Base-by-base conservation (phyloP, 768 basidiomycete species). In the Imleria badia region DNA sequence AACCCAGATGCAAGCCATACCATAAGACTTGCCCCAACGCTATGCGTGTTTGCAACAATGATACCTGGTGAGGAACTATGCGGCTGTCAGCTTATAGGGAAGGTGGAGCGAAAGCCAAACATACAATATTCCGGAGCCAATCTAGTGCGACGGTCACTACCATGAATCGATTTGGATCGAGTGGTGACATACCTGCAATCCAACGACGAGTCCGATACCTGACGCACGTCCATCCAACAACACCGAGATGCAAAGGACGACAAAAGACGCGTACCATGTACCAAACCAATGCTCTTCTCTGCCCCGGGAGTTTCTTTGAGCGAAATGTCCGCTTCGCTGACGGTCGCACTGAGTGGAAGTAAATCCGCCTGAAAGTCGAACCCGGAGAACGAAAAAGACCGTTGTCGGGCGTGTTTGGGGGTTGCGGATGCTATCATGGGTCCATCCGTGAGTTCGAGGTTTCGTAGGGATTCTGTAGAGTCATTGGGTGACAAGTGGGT, bases 101-200 rank as follows among this genome's bases (percentile, higher is more conserved):
- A 36, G 19, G 40, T 9, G 33, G 6, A 19, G 17, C 15, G 2
- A 58, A 43, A 41, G 15, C 23, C 19, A 83, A 61, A 58, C 87
- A 60, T 66, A 93, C 91, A 96, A 97, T 54, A 97, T 97, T 33
- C 94, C 94, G 17, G 93, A 95, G 15, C 94, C 94, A 71, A 93
- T 90, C 86, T 89, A 57, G 42, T 11, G 38, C 36, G 19, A 51
- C 12, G 6, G 45, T 60, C 48, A 61, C 36, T n/a, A 5, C 22
- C n/a, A 26, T 31, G 36, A 43, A 53, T 26, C 26, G 45, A 48
- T 20, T 15, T 20, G 13, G 34, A 44, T 26, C 7, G 50, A 29
- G 6, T 26, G 31, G 26, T 48, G 20, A 51, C 50, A 44, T 48
- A 87, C 89, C 78, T 95, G 93, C 61, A 83, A 71, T 8, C 94